A percentile compares a stretch with the other conserved stretches of the same genome.
Evolutionary conservation across 1,284 basidiomycete genomes (phyloP).

Genomic region (Puccinia horiana): DNA sequence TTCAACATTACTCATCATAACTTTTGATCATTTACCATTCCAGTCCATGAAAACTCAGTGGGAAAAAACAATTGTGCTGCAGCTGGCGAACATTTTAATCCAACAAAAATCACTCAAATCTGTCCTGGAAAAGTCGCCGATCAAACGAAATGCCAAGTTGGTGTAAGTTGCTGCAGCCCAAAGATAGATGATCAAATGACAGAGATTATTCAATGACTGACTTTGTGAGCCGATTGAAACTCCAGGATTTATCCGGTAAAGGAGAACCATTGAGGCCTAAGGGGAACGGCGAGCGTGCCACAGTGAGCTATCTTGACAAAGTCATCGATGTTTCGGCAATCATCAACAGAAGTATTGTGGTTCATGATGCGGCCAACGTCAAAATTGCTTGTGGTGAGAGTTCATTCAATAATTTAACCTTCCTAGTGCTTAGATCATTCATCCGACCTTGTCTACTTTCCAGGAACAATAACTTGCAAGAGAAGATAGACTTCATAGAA

Average conservation of each 20-base stretch:
- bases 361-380: neutral
- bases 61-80: neutral
- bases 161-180: neutral
- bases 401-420: neutral
- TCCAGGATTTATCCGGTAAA: conserved; percentile 3
- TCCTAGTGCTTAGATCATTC: neutral
- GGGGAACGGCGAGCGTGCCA: neutral
- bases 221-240: neutral
- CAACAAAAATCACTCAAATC: neutral
- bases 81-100: neutral
- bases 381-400: conserved; percentile 9
- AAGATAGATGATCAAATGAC: neutral
- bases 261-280: neutral
- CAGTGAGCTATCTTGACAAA: neutral
- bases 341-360: neutral
- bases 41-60: neutral
- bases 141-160: neutral
- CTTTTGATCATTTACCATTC: neutral
- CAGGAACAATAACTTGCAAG: neutral
- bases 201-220: neutral
- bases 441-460: neutral
- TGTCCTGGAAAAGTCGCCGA: neutral
- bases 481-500: neutral
- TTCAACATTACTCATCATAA: neutral
- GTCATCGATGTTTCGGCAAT: neutral